A percentile compares a stretch with the other conserved stretches of the same genome.
These are phyloP conservation scores for Eleusine coracana DNA, from an alignment of 176 grass and related monocot species.

Conservation along the genomic window DNA sequence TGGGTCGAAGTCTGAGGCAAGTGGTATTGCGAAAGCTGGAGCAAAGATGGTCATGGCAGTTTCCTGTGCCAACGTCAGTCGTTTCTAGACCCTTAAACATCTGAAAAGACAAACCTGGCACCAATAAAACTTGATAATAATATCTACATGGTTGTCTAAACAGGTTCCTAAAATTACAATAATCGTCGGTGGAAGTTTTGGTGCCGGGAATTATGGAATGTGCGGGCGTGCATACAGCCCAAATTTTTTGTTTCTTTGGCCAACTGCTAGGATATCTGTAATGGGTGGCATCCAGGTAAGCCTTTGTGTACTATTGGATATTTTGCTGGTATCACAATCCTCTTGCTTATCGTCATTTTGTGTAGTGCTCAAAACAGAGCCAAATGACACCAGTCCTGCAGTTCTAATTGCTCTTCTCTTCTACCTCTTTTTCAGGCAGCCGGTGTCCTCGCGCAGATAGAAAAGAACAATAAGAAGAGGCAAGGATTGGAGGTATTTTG, in stretches of 20 bases:
- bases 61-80: constrained; percentile 55
- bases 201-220: constrained; percentile 99
- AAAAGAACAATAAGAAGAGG: constrained; percentile 82
- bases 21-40: background rate
- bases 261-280: constrained; percentile 97
- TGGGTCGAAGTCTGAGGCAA: background rate
- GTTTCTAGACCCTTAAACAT: constrained; percentile 9
- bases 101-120: constrained; percentile 1
- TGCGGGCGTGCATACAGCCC: constrained; percentile 97
- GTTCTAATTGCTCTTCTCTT: background rate
- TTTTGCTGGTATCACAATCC: background rate
- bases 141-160: constrained; percentile 25
- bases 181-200: constrained; percentile 98
- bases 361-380: background rate
- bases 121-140: background rate
- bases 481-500: constrained; percentile 79
- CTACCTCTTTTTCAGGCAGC: constrained; percentile 66
- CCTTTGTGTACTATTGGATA: background rate
- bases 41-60: background rate
- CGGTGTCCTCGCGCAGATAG: constrained; percentile 94
- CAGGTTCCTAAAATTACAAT: constrained; percentile 98
- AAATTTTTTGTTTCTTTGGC: constrained; percentile 94
- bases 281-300: constrained; percentile 95
- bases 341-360: background rate
- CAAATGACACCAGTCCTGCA: background rate